A percentile compares a stretch with the other conserved stretches of the same genome.
Conservation (phyloP, 441 rosid genomes). For the Arabidopsis lyrata region DNA sequence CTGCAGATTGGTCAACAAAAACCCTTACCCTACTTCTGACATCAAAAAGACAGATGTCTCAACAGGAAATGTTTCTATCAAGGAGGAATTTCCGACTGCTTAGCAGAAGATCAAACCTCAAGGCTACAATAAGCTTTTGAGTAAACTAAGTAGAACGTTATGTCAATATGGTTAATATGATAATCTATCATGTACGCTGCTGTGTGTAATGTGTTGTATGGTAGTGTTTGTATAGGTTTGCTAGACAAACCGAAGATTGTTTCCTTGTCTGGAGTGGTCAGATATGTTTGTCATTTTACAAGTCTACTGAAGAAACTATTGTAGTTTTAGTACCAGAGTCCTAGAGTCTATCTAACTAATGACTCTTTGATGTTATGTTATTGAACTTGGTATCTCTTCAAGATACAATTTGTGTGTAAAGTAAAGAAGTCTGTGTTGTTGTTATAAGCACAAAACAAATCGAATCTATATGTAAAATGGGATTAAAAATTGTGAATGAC, state of each 20-base stretch:
- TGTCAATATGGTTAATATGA: constrained; percentile 17
- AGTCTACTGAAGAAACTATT: constrained; percentile 18
- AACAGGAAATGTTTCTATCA: constrained; percentile 43
- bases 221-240: constrained; percentile 26
- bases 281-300: constrained; percentile 24
- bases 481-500: not conserved
- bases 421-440: not conserved
- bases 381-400: constrained; percentile 7
- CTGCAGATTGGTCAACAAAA: constrained; percentile 76
- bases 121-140: not conserved
- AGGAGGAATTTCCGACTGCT: constrained; percentile 46
- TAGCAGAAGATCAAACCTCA: constrained; percentile 28
- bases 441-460: constrained; percentile 18
- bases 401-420: constrained; percentile 18
- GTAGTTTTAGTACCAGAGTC: not conserved
- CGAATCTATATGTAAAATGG: not conserved
- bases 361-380: constrained; percentile 24
- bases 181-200: constrained; percentile 18
- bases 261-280: constrained; percentile 13
- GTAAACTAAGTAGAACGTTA: constrained; percentile 13
- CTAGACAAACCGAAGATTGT: constrained; percentile 27
- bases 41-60: constrained; percentile 49
- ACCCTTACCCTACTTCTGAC: constrained; percentile 63
- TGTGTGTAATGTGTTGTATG: constrained; percentile 24
- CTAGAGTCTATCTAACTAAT: constrained; percentile 12